Evolutionary conservation across 1,284 basidiomycete genomes (phyloP).

Genomic region (Malassezia japonica): DNA sequence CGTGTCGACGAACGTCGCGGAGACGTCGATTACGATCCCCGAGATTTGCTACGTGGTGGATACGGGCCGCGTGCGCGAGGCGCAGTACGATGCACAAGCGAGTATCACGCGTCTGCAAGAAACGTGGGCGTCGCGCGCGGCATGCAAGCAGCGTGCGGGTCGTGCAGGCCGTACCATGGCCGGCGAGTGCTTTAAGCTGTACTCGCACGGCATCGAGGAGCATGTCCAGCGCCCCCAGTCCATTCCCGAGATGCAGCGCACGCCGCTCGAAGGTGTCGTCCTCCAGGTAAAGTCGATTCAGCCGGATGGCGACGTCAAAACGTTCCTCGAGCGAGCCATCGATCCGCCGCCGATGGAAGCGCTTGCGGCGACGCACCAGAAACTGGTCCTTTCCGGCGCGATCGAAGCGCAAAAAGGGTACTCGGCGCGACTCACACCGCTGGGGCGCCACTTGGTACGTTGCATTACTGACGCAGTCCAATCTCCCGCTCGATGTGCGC

Average conservation of each 20-base stretch:
- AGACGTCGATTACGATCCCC: constrained; percentile 70
- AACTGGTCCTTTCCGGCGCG: constrained; percentile 69
- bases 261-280: constrained; percentile 73
- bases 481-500: constrained; percentile 77
- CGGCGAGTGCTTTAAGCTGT: constrained; percentile 55
- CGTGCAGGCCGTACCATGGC: constrained; percentile 69
- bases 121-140: constrained; percentile 68
- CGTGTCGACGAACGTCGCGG: constrained; percentile 77
- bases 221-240: constrained; percentile 32
- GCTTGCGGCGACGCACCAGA: constrained; percentile 68
- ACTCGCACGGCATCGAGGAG: constrained; percentile 64
- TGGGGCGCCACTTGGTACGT: constrained; percentile 63
- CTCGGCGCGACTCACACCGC: constrained; percentile 59
- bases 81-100: constrained; percentile 65
- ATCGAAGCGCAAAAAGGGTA: constrained; percentile 56
- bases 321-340: constrained; percentile 64
- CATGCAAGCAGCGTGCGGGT: constrained; percentile 72
- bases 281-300: constrained; percentile 73
- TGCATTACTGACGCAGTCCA: constrained; percentile 48
- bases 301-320: constrained; percentile 67
- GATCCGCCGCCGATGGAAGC: constrained; percentile 69
- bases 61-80: constrained; percentile 83
- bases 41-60: constrained; percentile 52
- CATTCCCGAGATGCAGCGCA: constrained; percentile 74
- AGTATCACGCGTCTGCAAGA: constrained; percentile 70